A percentile compares a stretch with the other conserved stretches of the same genome.
Conservation (phyloP, 2,329 filamentous ascomycete species). For the Fusarium succisae region DNA sequence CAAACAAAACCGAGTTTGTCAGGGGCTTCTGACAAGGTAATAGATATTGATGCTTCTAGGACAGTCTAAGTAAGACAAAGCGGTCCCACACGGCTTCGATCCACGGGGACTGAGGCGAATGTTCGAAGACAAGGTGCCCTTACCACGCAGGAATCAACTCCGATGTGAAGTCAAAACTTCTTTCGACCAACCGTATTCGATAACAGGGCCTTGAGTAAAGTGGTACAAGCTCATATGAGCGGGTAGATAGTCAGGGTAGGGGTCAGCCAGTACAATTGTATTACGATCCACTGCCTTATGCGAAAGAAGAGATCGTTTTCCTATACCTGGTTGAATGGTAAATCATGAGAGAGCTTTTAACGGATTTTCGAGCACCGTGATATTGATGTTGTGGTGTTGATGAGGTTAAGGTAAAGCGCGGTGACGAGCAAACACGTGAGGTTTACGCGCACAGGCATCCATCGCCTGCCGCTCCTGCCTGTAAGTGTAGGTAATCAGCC, state of each 20-base stretch:
- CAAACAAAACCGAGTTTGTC: not conserved
- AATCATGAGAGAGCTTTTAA: not conserved
- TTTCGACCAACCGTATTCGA: slow-evolving; percentile 12
- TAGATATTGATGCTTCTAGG: not conserved
- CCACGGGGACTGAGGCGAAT: not conserved
- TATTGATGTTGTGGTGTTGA: not conserved
- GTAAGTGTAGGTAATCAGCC: not conserved
- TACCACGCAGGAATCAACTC: not conserved
- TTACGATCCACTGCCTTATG: slow-evolving; percentile 20
- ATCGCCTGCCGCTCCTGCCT: slow-evolving; percentile 13
- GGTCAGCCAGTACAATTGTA: slow-evolving; percentile 17
- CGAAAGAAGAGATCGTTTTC: slow-evolving; percentile 10
- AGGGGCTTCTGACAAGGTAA: not conserved
- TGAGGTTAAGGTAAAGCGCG: not conserved
- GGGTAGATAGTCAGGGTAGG: slow-evolving; percentile 3
- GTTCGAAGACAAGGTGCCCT: not conserved
- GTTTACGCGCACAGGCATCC: slow-evolving; percentile 21
- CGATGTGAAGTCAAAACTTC: not conserved
- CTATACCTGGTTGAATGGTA: slow-evolving; percentile 4
- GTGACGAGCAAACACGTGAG: slow-evolving; percentile 30
- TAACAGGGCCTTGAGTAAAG: slow-evolving; percentile 1
- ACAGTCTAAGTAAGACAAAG: not conserved
- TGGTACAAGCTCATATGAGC: slow-evolving; percentile 30
- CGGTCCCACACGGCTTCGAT: not conserved
- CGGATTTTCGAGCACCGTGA: not conserved